Base-by-base conservation (phyloP, 768 basidiomycete species). In the Clathrus columnatus region DNA sequence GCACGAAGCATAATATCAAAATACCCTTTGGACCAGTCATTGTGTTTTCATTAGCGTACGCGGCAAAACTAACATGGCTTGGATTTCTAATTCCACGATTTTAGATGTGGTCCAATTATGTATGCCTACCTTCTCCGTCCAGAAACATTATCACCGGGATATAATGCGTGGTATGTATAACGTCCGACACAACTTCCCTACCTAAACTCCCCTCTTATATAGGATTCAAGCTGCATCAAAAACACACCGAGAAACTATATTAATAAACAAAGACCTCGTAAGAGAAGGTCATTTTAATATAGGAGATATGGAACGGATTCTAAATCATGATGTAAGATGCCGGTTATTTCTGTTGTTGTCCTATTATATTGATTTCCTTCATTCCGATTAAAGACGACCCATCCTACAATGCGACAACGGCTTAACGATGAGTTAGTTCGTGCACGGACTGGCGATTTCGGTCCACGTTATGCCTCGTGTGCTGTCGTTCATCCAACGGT, bases 11-110 rank as follows among this genome's bases (percentile, higher is more conserved):
- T 27, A 81, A 82, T 27, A 74, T 93, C 44, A 72, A 71, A 44
- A 74, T 97, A 16, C 93, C 92, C 0, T 76, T 92, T 65, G 94
- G 94, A 4, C 87, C 85, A 48, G 78, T 90, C 0, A 66, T 94
- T 7, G 78, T 95, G 8, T 96, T 97, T 63, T 75, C 83, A 0
- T 62, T 92, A 4, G 82, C 81, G 85, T 89, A 63, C 10, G 78
- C 67, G 17, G 17, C 27, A 51, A 24, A n/a, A 16, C 41, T 7
- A 16, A 2, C 43, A 46, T 20, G 7, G 5, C 5, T 27, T 6
- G 20, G 5, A 16, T 45, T 2, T 21, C 7, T 36, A 30, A 17
- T 20, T 41, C 20, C 27, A 54, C 26, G 8, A 4, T 43, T 54
- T 7, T 20, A 89, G 87, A 16, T 93, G 83, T 61, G 84, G 83